Conservation (phyloP, 768 basidiomycete genomes). For the Lactifluus subvellereus region DNA sequence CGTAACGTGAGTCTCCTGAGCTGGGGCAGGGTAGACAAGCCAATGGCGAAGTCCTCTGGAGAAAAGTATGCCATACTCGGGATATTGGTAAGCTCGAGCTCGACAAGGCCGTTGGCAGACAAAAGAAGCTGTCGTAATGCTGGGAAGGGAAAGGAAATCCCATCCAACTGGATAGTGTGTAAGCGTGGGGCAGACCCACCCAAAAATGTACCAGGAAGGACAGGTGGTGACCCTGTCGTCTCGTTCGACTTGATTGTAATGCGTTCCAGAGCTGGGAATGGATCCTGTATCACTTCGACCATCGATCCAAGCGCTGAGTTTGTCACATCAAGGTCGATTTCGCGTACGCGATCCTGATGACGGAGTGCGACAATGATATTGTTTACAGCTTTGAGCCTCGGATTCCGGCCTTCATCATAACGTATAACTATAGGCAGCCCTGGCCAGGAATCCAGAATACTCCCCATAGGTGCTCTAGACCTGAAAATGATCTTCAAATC, state of each 20-base stretch:
- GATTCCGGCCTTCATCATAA: not conserved
- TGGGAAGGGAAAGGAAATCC: not conserved
- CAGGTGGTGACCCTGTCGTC: slow-evolving; percentile 34
- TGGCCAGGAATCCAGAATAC: slow-evolving; percentile 3
- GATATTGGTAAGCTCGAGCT: not conserved
- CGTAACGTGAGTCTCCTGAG: not conserved
- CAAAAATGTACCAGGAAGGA: not conserved
- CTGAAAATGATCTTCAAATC: not conserved
- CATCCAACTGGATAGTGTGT: not conserved
- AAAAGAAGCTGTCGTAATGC: not conserved
- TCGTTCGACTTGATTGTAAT: slow-evolving; percentile 27
- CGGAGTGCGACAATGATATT: too few species aligned
- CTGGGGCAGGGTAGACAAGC: not conserved
- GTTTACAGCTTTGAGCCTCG: not conserved
- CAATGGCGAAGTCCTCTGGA: not conserved
- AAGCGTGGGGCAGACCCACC: not conserved
- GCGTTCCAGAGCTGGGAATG: not conserved
- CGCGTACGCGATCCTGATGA: too few species aligned
- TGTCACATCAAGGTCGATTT: too few species aligned
- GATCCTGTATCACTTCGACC: too few species aligned
- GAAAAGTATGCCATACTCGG: not conserved
- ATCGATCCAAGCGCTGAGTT: too few species aligned
- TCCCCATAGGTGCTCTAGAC: not conserved
- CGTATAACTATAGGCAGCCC: not conserved
- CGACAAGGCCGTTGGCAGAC: not conserved